Base-by-base conservation (phyloP, 2,329 filamentous ascomycete genomes). In the Gyromitra esculenta region DNA sequence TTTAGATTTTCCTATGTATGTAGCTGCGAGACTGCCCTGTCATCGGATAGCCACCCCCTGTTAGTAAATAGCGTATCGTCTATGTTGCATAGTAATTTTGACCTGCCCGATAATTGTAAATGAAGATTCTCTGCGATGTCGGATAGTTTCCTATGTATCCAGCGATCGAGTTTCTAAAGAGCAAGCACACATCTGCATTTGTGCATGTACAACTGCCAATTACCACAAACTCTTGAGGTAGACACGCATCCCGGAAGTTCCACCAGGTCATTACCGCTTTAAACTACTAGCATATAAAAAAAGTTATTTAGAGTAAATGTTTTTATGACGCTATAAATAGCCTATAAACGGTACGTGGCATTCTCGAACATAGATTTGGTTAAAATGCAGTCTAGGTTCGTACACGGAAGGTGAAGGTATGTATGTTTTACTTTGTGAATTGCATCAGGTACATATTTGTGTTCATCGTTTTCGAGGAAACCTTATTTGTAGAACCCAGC, bases 121-220 rank as follows among this genome's bases (percentile, higher is more conserved):
- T 21, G 48, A 56, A 74, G 71, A 50, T 52, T 5, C 39, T 25
- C 64, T 21, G n/a, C 64, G 71, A 69, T 69, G 69, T 56, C 5
- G 39, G 48, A 48, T 45, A 9, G 41, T 11, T 48, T 25, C 56
- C 56, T 63, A 69, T 63, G 64, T 74, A 25, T 59, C 41, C n/a
- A 69, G 18, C 37, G 63, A 74, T 69, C 64, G 56, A 31, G 37
- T 25, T 45, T 56, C 31, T 31, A 50, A 18, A 52, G 63, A 71
- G 64, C 21, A 74, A 74, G 2, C 43, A 54, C 41, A 50, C 21
- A 64, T 9, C 45, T 13, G n/a, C 21, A 67, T 18, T 4, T 63
- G 18, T n/a, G 45, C 52, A 41, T 74, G 45, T 74, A 45, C 50
- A 45, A 57, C 54, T 54, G 39, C 52, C 54, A 73, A 39, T 37